These are phyloP conservation scores for Discostella pseudostelligera DNA, from an alignment of 108 stramenopile species.

Conservation along the genomic window DNA sequence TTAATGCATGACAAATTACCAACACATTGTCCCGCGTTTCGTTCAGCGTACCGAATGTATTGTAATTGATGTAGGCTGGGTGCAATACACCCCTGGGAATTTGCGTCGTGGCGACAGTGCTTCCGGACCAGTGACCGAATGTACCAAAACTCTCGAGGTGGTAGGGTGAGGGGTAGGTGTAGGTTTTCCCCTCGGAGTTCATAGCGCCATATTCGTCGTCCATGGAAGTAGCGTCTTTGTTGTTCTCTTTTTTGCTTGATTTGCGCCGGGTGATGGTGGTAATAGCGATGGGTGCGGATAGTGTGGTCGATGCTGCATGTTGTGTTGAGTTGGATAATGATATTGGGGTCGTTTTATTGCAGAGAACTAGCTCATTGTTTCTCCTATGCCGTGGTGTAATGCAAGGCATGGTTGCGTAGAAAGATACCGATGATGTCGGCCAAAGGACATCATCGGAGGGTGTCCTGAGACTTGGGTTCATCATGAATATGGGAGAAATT, in stretches of 20 bases:
- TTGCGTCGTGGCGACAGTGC: constrained; percentile 4
- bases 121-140: constrained; percentile 29
- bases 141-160: constrained; percentile 57
- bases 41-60: constrained; percentile 90
- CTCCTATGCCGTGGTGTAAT: no score
- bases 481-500: no score
- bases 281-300: no score
- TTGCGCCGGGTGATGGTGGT: no score
- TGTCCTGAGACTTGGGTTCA: no score
- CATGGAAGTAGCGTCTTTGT: constrained; percentile 50
- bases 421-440: no score
- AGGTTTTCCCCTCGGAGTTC: constrained; percentile 75
- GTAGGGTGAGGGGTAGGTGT: constrained; percentile 55
- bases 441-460: no score
- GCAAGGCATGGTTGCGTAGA: no score
- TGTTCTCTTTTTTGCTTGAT: not conserved
- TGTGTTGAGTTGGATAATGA: no score
- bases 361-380: no score
- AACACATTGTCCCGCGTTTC: constrained; percentile 80
- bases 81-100: constrained; percentile 53
- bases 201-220: constrained; percentile 90
- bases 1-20: constrained; percentile 94
- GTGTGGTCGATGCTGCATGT: no score
- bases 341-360: no score
- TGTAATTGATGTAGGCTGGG: constrained; percentile 83